These are phyloP conservation scores for Colletotrichum cuscutae DNA, from an alignment of 2,329 filamentous ascomycete genomes.

Conservation along the genomic window DNA sequence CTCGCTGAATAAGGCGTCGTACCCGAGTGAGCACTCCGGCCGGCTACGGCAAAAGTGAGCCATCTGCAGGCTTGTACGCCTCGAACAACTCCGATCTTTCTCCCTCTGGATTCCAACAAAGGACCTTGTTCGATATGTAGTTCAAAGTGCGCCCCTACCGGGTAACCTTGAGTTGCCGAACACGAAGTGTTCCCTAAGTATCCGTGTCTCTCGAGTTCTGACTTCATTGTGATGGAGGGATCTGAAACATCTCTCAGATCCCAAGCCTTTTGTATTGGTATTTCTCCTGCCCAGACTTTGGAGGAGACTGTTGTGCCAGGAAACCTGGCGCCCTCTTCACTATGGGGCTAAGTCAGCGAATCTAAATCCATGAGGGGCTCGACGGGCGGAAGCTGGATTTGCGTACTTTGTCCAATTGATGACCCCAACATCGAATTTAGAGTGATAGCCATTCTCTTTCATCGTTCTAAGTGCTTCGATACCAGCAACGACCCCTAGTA, in stretches of 20 bases:
- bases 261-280: slow-evolving; percentile 70
- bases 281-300: slow-evolving; percentile 79
- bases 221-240: slow-evolving; percentile 46
- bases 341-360: slow-evolving; percentile 40
- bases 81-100: slow-evolving; percentile 75
- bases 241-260: slow-evolving; percentile 56
- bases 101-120: slow-evolving; percentile 71
- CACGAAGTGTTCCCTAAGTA: slow-evolving; percentile 66
- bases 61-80: slow-evolving; percentile 82
- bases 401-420: slow-evolving; percentile 80
- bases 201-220: slow-evolving; percentile 67
- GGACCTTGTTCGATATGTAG: slow-evolving; percentile 89
- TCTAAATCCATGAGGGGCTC: slow-evolving; percentile 3
- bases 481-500: slow-evolving; percentile 77
- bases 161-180: slow-evolving; percentile 41
- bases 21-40: slow-evolving; percentile 78
- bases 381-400: neutral
- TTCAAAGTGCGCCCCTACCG: slow-evolving; percentile 82
- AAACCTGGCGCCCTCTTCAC: slow-evolving; percentile 85
- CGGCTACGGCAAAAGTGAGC: slow-evolving; percentile 74
- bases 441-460: slow-evolving; percentile 74
- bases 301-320: slow-evolving; percentile 79
- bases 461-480: slow-evolving; percentile 78
- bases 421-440: slow-evolving; percentile 76
- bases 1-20: slow-evolving; percentile 76